phyloP scores from a whole-genome alignment of 805 yeast species.

The Zygotorulaspora florentina region DNA sequence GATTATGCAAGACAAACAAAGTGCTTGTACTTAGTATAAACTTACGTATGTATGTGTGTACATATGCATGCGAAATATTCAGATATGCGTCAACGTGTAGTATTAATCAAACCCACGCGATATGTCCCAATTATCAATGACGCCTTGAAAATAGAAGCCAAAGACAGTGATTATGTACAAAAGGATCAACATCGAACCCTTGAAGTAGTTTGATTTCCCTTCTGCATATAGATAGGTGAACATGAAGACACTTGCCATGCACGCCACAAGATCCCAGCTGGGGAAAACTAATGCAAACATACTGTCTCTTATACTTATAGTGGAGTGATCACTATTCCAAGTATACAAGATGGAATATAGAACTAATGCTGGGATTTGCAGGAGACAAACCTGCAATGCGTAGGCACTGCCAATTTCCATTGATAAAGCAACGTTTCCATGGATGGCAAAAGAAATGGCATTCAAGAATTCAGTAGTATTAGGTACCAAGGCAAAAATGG shows the following conservation, averaged over 20 bases:
- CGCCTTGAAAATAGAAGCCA: slow-evolving; percentile 69
- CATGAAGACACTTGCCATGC: slow-evolving; percentile 77
- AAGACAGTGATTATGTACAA: slow-evolving; percentile 68
- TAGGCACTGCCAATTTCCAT: slow-evolving; percentile 99
- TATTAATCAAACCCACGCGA: not conserved
- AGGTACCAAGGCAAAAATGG: slow-evolving; percentile 93
- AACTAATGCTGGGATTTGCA: slow-evolving; percentile 90
- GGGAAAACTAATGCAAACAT: slow-evolving; percentile 87
- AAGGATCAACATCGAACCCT: slow-evolving; percentile 82
- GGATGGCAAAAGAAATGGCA: slow-evolving; percentile 93
- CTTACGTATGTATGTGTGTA: not conserved
- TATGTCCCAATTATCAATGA: slow-evolving; percentile 19
- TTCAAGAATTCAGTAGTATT: slow-evolving; percentile 95
- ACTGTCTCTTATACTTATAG: slow-evolving; percentile 35
- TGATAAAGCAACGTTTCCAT: slow-evolving; percentile 92
- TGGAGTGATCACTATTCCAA: slow-evolving; percentile 32
- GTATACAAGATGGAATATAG: slow-evolving; percentile 60
- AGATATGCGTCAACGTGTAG: not conserved
- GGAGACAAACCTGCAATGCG: slow-evolving; percentile 88
- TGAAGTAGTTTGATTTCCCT: slow-evolving; percentile 93
- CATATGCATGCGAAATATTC: not conserved
- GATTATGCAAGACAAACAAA: not conserved
- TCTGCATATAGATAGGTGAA: slow-evolving; percentile 94
- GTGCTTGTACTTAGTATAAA: not conserved
- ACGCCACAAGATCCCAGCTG: slow-evolving; percentile 88